A percentile compares a stretch with the other conserved stretches of the same genome.
Evolutionary conservation across 2,329 filamentous ascomycete genomes (phyloP).

Genomic region (Zopfia rhizophila): DNA sequence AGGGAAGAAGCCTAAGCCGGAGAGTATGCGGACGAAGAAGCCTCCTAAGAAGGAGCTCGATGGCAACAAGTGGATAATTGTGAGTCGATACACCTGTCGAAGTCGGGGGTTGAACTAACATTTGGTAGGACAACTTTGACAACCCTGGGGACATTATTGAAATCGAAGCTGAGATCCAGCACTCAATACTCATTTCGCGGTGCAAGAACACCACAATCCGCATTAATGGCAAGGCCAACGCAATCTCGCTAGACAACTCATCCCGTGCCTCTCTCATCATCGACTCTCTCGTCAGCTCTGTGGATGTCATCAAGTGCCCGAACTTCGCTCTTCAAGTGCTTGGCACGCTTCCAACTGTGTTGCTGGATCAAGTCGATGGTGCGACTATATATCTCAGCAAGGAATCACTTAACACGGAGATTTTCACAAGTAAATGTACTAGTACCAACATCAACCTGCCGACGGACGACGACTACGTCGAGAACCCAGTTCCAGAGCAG

Average conservation of each 20-base stretch:
- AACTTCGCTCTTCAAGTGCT: conserved; percentile 96
- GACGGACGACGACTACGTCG: conserved; percentile 81
- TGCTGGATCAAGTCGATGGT: conserved; percentile 93
- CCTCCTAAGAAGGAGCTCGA: conserved; percentile 62
- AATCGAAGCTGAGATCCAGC: conserved; percentile 82
- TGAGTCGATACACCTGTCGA: conserved; percentile 53
- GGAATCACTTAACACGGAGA: conserved; percentile 79
- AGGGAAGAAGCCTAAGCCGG: conserved; percentile 66
- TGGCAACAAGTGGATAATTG: conserved; percentile 90
- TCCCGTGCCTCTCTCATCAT: conserved; percentile 84
- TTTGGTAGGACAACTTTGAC: conserved; percentile 84
- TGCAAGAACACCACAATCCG: conserved; percentile 93
- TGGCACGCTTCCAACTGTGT: conserved; percentile 83
- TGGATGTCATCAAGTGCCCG: conserved; percentile 94
- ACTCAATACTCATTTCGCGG: conserved; percentile 90
- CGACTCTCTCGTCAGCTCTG: conserved; percentile 86
- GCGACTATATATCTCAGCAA: conserved; percentile 87
- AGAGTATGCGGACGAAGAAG: conserved; percentile 60
- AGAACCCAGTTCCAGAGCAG: conserved; percentile 89
- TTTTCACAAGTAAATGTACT: conserved; percentile 89
- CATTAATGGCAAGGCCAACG: conserved; percentile 92
- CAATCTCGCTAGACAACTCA: conserved; percentile 95
- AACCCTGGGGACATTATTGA: conserved; percentile 77
- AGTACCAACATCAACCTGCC: conserved; percentile 88
- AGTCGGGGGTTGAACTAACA: neutral